Evolutionary conservation across 2,329 filamentous ascomycete genomes (phyloP).

Genomic region (Pleomassaria siparia): DNA sequence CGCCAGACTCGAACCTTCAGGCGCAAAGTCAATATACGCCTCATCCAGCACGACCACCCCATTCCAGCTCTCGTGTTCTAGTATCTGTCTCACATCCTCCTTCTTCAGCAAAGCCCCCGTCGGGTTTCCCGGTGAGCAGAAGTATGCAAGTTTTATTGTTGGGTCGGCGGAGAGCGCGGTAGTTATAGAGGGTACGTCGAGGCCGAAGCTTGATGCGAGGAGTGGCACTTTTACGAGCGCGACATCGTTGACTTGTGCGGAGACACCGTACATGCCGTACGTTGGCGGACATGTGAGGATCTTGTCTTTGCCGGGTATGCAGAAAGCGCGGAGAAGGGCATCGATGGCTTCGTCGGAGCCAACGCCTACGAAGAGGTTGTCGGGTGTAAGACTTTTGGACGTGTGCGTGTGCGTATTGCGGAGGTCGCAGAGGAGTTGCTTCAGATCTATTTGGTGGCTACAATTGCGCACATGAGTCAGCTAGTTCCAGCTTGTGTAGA

Average conservation of each 20-base stretch:
- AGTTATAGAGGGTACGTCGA: constrained; percentile 69
- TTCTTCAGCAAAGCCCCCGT: constrained; percentile 80
- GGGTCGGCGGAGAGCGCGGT: constrained; percentile 63
- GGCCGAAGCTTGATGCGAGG: constrained; percentile 69
- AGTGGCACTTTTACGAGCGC: constrained; percentile 84
- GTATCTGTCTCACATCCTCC: constrained; percentile 68
- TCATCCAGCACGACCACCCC: constrained; percentile 92
- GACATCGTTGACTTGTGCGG: constrained; percentile 91
- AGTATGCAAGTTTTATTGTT: constrained; percentile 82
- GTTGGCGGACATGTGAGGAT: constrained; percentile 95
- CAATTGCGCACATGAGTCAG: background rate
- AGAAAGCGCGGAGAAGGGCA: constrained; percentile 90
- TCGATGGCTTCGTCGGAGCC: constrained; percentile 98
- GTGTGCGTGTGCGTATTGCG: constrained; percentile 87
- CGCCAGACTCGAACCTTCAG: constrained; percentile 75
- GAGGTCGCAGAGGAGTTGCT: constrained; percentile 81
- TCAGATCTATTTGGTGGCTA: constrained; percentile 81
- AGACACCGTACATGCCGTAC: constrained; percentile 98
- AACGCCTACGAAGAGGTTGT: constrained; percentile 90
- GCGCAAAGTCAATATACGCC: constrained; percentile 94
- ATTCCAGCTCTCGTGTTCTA: constrained; percentile 92
- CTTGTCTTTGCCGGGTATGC: constrained; percentile 79
- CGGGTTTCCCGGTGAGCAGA: constrained; percentile 94
- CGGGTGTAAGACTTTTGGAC: constrained; percentile 68
- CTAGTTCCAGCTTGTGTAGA: background rate